phyloP scores from a whole-genome alignment of 2,329 filamentous ascomycete genomes.

The Fusarium sp. region DNA sequence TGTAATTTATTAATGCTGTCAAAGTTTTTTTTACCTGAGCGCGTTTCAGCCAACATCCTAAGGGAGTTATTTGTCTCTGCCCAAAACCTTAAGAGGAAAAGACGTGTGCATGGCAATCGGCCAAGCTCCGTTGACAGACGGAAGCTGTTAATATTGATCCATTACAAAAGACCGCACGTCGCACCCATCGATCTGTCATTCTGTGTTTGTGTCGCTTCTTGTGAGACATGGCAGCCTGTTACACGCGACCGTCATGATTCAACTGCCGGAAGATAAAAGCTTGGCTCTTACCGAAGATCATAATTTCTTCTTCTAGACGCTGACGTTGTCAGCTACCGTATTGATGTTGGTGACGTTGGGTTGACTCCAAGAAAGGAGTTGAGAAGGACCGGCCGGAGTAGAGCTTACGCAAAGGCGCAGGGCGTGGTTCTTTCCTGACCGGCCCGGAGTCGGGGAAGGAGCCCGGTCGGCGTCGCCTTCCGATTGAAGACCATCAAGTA shows the following conservation, averaged over 20 bases:
- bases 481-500: neutral
- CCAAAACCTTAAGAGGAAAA: neutral
- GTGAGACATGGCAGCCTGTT: neutral
- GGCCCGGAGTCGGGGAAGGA: neutral
- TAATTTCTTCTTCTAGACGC: neutral
- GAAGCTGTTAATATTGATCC: neutral
- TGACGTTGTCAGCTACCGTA: neutral
- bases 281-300: neutral
- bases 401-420: neutral
- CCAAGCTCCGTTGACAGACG: neutral
- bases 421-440: neutral
- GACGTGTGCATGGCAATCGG: neutral
- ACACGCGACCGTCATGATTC: constrained; percentile 9
- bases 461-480: constrained; percentile 1
- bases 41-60: neutral
- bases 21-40: neutral
- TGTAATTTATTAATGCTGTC: neutral
- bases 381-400: no score
- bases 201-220: neutral
- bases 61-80: neutral
- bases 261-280: constrained; percentile 22
- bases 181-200: constrained; percentile 14
- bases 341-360: neutral
- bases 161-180: neutral
- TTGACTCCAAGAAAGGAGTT: neutral